Evolutionary conservation across 2,329 filamentous ascomycete genomes (phyloP), one percentile per base, ranked within the genome.

Genomic region (Diaporthe citrichinensis): DNA sequence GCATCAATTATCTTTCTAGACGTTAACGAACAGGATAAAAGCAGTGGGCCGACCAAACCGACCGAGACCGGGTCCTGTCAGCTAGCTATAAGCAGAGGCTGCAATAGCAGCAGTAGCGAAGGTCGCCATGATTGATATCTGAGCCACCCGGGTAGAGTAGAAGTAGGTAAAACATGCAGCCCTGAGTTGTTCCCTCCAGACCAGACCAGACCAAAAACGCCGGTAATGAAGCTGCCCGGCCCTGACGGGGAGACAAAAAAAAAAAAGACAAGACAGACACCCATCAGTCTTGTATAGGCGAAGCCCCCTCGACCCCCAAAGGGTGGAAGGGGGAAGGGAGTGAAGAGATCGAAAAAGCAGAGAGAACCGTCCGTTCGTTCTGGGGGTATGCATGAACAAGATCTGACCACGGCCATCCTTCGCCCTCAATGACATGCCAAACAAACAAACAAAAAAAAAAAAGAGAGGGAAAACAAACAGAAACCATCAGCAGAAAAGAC

Each of bases 1-100:
- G 67, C 58, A 67, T 76, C 71, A 72, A 65, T 77, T 74, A 72
- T 61, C 67, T 73, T 71, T 75, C 46, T 39, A 53, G 51, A 46
- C 57, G 44, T 44, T 25, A 57, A 6, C 39, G 17, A 23, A 31
- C n/a, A 39, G 14, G 9, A 39, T 23, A 51, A 39, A 49, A 17
- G 8, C 7, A 36, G 31, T 20, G 20, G 44, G 14, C 41, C 49
- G 53, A 34, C 57, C 44, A 15, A 36, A 34, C 14, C 58, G 51
- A 65, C 58, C 69, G 31, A 51, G 44, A 25, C 44, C 62, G 25
- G 28, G 12, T 28, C 55, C 28, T 23, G 44, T 4, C 44, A 68
- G 23, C 28, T 36, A 62, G 9, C 17, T 44, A 31, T 62, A 23
- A 10, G 59, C 28, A 44, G 59, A 46, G 39, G 41, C 59, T 20